phyloP scores from a whole-genome alignment of 805 yeast species.

The Kodamaea fukazawae region DNA sequence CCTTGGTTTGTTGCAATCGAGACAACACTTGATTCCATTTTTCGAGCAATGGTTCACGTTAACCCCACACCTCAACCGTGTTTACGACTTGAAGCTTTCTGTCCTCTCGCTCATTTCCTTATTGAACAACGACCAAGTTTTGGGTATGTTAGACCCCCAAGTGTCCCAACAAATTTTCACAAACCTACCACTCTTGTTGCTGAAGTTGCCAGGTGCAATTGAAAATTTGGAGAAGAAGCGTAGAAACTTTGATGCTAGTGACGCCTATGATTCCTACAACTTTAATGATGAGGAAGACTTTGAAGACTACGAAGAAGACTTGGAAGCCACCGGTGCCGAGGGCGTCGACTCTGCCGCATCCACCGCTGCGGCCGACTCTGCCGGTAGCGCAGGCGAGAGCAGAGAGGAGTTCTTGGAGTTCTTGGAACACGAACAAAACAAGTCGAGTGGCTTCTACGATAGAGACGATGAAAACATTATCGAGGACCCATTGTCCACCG shows the following conservation, averaged over 20 bases:
- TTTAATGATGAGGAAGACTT: constrained; percentile 20
- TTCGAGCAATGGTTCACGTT: constrained; percentile 66
- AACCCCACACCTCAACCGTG: constrained; percentile 58
- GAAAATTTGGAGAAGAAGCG: constrained; percentile 61
- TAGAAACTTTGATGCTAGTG: constrained; percentile 46
- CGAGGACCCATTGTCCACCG: constrained; percentile 32
- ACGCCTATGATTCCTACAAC: constrained; percentile 16
- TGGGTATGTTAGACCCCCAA: constrained; percentile 16
- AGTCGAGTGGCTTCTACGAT: constrained; percentile 28
- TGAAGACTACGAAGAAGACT: constrained; percentile 17
- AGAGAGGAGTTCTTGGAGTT: constrained; percentile 45
- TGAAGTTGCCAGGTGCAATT: constrained; percentile 69
- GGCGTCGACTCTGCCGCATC: constrained; percentile 25
- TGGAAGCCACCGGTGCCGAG: constrained; percentile 16
- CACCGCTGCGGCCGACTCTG: constrained; percentile 13
- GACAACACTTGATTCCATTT: constrained; percentile 44
- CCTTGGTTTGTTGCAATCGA: constrained; percentile 47
- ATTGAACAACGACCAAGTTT: constrained; percentile 24
- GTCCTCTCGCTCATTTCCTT: constrained; percentile 61
- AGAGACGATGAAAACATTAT: constrained; percentile 16
- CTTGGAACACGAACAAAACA: constrained; percentile 43
- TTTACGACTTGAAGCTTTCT: constrained; percentile 77
- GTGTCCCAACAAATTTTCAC: constrained; percentile 42
- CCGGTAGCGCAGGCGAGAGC: constrained; percentile 16
- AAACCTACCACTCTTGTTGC: constrained; percentile 50